These are phyloP conservation scores for Beta corolliflora DNA, from an alignment of 179 eudicot genomes.

Conservation along the genomic window DNA sequence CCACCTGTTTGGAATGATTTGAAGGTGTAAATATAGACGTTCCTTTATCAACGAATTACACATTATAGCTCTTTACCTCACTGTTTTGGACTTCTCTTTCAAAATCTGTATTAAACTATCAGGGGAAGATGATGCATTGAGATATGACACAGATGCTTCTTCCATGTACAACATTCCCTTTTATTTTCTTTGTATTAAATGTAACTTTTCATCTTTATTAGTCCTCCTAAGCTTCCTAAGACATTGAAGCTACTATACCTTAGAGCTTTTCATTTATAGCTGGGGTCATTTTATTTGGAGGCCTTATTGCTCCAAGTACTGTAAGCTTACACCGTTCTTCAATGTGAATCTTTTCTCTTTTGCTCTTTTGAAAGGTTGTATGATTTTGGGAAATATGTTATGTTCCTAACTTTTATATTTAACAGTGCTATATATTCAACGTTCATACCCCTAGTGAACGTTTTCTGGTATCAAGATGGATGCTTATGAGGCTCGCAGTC, in stretches of 20 bases:
- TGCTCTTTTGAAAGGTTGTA: not conserved
- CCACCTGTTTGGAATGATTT: not conserved
- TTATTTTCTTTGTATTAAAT: not conserved
- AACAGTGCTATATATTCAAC: not conserved
- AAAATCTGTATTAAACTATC: not conserved
- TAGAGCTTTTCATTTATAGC: constrained; percentile 80
- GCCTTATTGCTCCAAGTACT: constrained; percentile 75
- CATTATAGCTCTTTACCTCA: constrained; percentile 2
- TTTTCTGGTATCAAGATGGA: not conserved
- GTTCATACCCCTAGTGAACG: not conserved
- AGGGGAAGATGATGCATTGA: not conserved
- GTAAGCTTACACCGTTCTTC: constrained; percentile 51
- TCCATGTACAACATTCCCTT: not conserved
- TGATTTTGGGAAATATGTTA: not conserved
- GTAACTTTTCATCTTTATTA: not conserved
- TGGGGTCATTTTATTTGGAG: constrained; percentile 84
- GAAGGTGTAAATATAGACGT: not conserved
- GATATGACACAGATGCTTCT: not conserved
- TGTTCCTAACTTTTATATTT: too few species aligned
- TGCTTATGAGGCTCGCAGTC: not conserved
- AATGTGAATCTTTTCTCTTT: not conserved
- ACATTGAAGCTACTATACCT: constrained; percentile 87
- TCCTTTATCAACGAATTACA: not conserved
- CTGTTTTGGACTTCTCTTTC: not conserved
- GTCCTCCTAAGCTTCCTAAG: constrained; percentile 39